These are phyloP conservation scores for Diaporthe humulicola DNA, from an alignment of 2,329 filamentous ascomycete genomes.

Conservation along the genomic window DNA sequence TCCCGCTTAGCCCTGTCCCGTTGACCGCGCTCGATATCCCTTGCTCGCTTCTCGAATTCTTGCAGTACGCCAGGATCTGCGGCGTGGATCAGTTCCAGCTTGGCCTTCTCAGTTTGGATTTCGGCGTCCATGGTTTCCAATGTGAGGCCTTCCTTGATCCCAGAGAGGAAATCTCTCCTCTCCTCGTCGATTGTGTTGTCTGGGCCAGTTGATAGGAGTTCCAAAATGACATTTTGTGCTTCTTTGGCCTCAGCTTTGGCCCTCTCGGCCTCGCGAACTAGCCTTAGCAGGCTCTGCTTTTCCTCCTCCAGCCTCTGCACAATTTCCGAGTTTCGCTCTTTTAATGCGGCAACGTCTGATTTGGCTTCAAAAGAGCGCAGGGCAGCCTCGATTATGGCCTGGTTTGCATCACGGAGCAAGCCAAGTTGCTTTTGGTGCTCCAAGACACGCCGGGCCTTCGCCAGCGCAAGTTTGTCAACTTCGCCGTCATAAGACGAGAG, in stretches of 20 bases:
- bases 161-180: constrained; percentile 57
- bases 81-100: constrained; percentile 84
- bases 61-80: constrained; percentile 81
- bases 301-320: constrained; percentile 63
- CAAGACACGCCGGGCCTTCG: constrained; percentile 68
- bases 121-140: constrained; percentile 78
- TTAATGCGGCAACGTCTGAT: constrained; percentile 83
- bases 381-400: constrained; percentile 76
- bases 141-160: constrained; percentile 63
- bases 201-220: constrained; percentile 1
- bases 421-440: constrained; percentile 71
- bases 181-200: constrained; percentile 46
- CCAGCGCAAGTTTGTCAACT: constrained; percentile 67
- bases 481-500: constrained; percentile 66
- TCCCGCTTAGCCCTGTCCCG: constrained; percentile 68
- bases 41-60: constrained; percentile 81
- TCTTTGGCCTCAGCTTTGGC: constrained; percentile 50
- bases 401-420: constrained; percentile 71
- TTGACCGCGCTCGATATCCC: constrained; percentile 76
- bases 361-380: constrained; percentile 82
- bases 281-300: constrained; percentile 54
- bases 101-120: constrained; percentile 79
- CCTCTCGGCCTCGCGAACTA: constrained; percentile 52
- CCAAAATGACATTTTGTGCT: constrained; percentile 56
- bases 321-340: constrained; percentile 73